Conservation (phyloP, 140 eudicot genomes). For the Ambrosia hybrid region DNA sequence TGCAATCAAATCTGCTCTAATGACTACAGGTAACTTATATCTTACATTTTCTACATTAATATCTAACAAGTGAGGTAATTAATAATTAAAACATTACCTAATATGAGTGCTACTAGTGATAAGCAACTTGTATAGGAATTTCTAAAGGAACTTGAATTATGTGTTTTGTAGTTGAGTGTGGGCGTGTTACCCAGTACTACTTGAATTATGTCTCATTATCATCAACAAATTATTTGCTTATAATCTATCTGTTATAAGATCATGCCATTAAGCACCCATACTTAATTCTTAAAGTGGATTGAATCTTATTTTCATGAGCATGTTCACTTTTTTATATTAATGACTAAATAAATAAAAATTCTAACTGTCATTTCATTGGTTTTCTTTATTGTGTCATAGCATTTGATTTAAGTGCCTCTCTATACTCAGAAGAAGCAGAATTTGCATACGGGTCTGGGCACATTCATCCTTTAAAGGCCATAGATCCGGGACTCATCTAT, state of each 20-base stretch:
- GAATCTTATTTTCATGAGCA: too few relatives aligned
- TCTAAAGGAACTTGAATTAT: not conserved
- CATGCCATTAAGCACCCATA: too few relatives aligned
- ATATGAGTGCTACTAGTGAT: not conserved
- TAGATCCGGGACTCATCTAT: conserved; percentile 30
- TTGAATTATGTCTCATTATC: not conserved
- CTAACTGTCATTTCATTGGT: not conserved
- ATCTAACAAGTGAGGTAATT: not conserved
- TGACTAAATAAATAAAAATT: not conserved
- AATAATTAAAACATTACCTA: not conserved
- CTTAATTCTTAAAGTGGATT: too few relatives aligned
- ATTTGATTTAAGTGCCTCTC: not conserved
- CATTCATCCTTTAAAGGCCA: conserved; percentile 23
- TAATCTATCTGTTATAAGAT: not conserved
- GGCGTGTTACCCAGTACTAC: not conserved
- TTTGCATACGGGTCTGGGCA: conserved; percentile 40
- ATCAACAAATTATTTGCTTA: not conserved
- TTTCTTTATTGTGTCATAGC: conserved; percentile 5
- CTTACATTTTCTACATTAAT: too few relatives aligned
- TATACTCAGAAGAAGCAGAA: not conserved
- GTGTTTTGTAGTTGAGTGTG: not conserved
- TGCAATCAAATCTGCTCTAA: too few relatives aligned
- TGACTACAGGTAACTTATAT: too few relatives aligned
- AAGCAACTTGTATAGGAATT: not conserved
- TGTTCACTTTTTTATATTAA: too few relatives aligned